Evolutionary conservation across 2,329 filamentous ascomycete species (phyloP).

Genomic region (Pyricularia grisea): DNA sequence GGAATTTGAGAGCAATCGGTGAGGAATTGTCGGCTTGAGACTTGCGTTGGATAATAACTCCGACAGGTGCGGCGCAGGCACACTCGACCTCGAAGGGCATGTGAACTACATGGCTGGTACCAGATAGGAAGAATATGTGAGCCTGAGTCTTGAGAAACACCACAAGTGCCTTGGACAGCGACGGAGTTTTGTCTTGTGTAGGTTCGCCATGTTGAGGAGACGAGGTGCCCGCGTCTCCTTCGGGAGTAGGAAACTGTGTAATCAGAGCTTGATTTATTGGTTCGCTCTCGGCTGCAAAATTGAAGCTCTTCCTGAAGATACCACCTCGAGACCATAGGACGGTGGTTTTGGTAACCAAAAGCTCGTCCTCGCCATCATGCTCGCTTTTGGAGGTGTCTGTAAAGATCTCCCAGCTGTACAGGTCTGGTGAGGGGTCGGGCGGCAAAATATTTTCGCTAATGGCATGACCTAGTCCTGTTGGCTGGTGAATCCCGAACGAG

Average conservation of each 20-base stretch:
- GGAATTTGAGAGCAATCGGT: conserved; percentile 45
- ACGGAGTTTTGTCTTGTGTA: conserved; percentile 2
- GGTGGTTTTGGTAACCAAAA: conserved; percentile 64
- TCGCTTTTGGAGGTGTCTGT: conserved; percentile 22
- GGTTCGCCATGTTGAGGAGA: conserved; percentile 6
- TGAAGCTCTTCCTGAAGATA: conserved; percentile 76
- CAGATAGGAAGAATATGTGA: conserved; percentile 84
- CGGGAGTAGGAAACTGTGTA: conserved; percentile 59
- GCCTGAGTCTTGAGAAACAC: conserved; percentile 89
- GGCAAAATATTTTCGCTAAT: conserved; percentile 71
- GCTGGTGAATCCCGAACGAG: conserved; percentile 85
- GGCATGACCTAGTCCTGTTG: conserved; percentile 73
- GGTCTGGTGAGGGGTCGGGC: conserved; percentile 50
- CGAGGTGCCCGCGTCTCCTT: conserved; percentile 7
- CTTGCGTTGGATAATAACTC: conserved; percentile 80
- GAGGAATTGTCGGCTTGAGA: conserved; percentile 40
- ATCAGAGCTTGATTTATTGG: conserved; percentile 77
- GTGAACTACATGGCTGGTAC: conserved; percentile 80
- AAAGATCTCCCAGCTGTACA: conserved; percentile 68
- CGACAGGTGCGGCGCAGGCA: conserved; percentile 72
- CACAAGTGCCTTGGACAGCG: conserved; percentile 62
- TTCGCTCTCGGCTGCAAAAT: conserved; percentile 80
- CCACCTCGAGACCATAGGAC: conserved; percentile 87
- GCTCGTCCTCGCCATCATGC: conserved; percentile 59
- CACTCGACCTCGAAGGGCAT: conserved; percentile 91